Evolutionary conservation across 2,329 filamentous ascomycete genomes (phyloP), one percentile per base, ranked within the genome.

Genomic region (Cryphonectria carpinicola): DNA sequence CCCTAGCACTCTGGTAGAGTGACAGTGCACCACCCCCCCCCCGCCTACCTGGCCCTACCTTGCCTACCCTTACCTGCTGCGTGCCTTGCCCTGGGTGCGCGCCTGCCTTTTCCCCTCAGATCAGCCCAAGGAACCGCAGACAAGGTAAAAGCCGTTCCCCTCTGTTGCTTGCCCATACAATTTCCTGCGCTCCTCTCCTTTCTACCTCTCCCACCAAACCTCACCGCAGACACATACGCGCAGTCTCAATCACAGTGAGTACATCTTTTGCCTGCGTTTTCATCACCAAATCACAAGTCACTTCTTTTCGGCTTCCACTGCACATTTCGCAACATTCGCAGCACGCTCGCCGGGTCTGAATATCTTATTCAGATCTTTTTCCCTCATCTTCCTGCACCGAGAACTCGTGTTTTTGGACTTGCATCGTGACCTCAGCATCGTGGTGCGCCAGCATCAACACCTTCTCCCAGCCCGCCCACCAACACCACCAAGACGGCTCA

Each of bases 91-190:
- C 71, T 73, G 73, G 72, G 37, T 64, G 60, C 60, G 63, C 73
- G 74, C 74, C 74, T 66, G 65, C 70, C 76, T 68, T 69, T 75
- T 75, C 79, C 79, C 81, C 78, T 78, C 77, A 78, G 77, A 75
- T 79, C 79, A 81, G 79, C 84, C 82, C 86, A 88, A 89, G 88
- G 86, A 88, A 84, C 85, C 85, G 81, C 84, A 84, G 86, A 86
- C 86, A 88, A 65, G 63, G 86, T 89, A 88, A 89, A 89, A 89
- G 88, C 86, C 85, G 68, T 68, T 84, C 83, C 83, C 83, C 82
- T 82, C 82, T 82, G 82, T 81, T 81, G 82, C 82, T 82, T 83
- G 49, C 84, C 84, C 85, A 84, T 86, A 86, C 85, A 84, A 80
- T 83, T 83, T 82, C 72, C 75, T 78, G 82, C 81, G 81, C 79